These are phyloP conservation scores for Oryza glaberrima DNA, from an alignment of 176 grass and related monocot species.

Conservation along the genomic window DNA sequence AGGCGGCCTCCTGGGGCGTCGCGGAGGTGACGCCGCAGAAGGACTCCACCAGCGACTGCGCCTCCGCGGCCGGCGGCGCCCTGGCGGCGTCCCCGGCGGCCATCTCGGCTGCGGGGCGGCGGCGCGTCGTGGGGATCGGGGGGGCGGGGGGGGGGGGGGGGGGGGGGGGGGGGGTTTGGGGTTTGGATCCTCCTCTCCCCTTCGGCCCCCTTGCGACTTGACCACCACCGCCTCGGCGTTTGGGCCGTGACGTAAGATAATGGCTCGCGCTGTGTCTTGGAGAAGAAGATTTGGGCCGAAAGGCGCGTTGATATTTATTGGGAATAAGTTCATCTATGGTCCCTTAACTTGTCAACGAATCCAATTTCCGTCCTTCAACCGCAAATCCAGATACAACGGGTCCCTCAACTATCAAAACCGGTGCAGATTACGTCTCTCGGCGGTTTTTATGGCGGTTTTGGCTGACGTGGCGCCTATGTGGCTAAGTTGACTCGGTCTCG, in stretches of 20 bases:
- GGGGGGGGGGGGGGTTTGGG: slow-evolving; percentile 16
- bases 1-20: slow-evolving; percentile 66
- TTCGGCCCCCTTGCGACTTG: slow-evolving; percentile 5
- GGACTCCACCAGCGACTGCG: slow-evolving; percentile 53
- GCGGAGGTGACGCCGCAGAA: slow-evolving; percentile 80
- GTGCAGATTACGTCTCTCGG: too few species aligned
- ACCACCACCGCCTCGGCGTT: slow-evolving; percentile 2
- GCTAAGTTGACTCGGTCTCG: too few species aligned
- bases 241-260: slow-evolving; percentile 14
- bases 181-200: not conserved
- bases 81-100: slow-evolving; percentile 39
- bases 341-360: too few species aligned
- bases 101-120: slow-evolving; percentile 47
- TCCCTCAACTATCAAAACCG: too few species aligned
- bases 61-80: slow-evolving; percentile 46
- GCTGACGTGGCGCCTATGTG: too few species aligned
- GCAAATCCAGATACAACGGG: too few species aligned
- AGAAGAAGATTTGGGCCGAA: not conserved
- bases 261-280: not conserved
- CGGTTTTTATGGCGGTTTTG: too few species aligned
- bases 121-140: slow-evolving; percentile 8
- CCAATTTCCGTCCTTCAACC: too few species aligned
- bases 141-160: slow-evolving; percentile 7
- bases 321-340: too few species aligned
- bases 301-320: not conserved